Conservation (phyloP, 352 stramenopile species). For the Globisporangium carolinianum region DNA sequence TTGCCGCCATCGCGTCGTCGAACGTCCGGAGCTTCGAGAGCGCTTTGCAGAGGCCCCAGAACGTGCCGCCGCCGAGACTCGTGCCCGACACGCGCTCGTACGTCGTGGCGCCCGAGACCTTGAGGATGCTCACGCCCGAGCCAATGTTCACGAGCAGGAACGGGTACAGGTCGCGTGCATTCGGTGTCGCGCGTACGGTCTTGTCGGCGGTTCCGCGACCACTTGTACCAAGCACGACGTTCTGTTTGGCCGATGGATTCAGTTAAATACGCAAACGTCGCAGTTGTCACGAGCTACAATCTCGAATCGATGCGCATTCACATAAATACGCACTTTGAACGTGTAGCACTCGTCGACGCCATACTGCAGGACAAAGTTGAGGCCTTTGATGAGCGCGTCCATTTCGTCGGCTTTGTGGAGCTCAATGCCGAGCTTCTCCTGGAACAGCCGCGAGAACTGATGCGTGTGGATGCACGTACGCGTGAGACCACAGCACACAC, state of each 20-base stretch:
- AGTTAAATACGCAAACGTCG: not conserved
- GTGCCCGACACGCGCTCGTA: constrained; percentile 96
- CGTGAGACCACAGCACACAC: not conserved
- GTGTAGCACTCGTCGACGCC: constrained; percentile 95
- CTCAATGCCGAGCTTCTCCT: constrained; percentile 88
- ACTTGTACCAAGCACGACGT: constrained; percentile 54
- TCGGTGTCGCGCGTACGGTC: constrained; percentile 50
- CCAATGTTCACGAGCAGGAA: constrained; percentile 98
- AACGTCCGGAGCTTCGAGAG: constrained; percentile 85
- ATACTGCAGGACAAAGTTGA: constrained; percentile 94
- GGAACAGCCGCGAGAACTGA: constrained; percentile 74
- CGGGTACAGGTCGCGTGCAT: constrained; percentile 78
- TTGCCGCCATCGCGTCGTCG: constrained; percentile 76
- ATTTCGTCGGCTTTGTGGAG: constrained; percentile 95
- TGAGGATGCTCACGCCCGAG: constrained; percentile 96
- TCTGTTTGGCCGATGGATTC: constrained; percentile 7
- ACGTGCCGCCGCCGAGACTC: constrained; percentile 96
- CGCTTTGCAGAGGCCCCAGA: constrained; percentile 93
- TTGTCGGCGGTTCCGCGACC: constrained; percentile 52
- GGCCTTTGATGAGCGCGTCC: constrained; percentile 93
- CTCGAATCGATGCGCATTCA: no score
- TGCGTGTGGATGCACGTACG: not conserved
- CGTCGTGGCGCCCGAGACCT: constrained; percentile 81
- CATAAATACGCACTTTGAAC: constrained; percentile 59
- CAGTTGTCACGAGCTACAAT: no score